A percentile compares a stretch with the other conserved stretches of the same genome.
These are phyloP conservation scores for Diaporthe aspalathi DNA, from an alignment of 2,329 filamentous ascomycete genomes.

Conservation along the genomic window DNA sequence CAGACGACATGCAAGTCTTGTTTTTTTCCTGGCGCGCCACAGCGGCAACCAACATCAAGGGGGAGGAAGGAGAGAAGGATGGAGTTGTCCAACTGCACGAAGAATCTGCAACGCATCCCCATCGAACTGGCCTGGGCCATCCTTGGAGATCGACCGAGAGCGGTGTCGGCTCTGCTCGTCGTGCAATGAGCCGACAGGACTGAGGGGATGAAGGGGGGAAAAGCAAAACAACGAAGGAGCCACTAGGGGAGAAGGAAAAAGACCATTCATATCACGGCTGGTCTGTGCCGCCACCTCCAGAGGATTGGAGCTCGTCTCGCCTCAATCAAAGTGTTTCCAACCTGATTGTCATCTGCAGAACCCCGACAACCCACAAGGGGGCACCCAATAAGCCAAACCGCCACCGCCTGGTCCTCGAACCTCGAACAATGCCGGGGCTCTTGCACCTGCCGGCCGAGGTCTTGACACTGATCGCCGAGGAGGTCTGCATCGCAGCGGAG, in stretches of 20 bases:
- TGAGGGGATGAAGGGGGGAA: neutral
- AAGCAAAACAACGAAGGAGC: neutral
- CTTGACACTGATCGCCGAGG: slow-evolving; percentile 23
- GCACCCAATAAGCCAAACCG: neutral
- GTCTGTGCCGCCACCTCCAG: slow-evolving; percentile 19
- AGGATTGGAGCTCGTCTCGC: slow-evolving; percentile 11
- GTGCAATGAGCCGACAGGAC: neutral
- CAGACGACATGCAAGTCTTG: slow-evolving; percentile 11
- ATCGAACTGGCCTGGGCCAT: neutral
- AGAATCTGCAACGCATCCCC: slow-evolving; percentile 1
- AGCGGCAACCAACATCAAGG: too few species aligned
- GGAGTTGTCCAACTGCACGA: neutral
- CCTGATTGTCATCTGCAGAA: slow-evolving; percentile 14
- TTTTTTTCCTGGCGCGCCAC: neutral
- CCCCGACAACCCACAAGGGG: neutral
- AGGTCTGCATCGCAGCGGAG: slow-evolving; percentile 22
- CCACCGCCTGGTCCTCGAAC: slow-evolving; percentile 9
- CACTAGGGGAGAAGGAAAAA: neutral
- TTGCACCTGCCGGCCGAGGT: slow-evolving; percentile 6
- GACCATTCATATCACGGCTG: neutral
- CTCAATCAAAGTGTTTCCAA: slow-evolving; percentile 1
- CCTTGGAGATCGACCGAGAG: too few species aligned
- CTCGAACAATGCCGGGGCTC: slow-evolving; percentile 10
- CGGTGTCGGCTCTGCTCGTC: neutral
- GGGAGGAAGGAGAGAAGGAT: too few species aligned